phyloP scores from a whole-genome alignment of 2,329 filamentous ascomycete genomes.

The Colletotrichum sp. region DNA sequence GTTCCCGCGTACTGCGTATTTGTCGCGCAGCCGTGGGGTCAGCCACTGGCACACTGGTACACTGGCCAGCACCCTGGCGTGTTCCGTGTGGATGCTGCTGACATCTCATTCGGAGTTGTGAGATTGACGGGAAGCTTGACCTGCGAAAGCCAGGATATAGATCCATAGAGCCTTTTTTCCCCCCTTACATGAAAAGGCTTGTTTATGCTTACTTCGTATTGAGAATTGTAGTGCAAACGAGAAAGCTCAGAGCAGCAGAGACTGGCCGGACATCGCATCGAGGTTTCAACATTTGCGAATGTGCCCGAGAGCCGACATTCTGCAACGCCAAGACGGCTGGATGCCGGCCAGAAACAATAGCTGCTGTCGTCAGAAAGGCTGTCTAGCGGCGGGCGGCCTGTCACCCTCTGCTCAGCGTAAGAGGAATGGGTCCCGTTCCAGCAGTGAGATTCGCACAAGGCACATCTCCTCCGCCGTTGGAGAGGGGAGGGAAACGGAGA shows the following conservation, averaged over 20 bases:
- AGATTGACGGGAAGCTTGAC: slow-evolving; percentile 11
- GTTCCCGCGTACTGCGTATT: background rate
- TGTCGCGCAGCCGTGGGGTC: background rate
- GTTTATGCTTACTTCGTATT: background rate
- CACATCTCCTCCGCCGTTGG: background rate
- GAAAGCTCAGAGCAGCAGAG: background rate
- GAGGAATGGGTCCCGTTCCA: background rate
- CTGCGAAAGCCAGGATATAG: background rate
- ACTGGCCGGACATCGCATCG: background rate
- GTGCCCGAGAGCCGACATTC: background rate
- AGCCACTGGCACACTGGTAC: background rate
- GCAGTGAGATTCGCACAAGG: background rate
- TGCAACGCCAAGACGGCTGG: slow-evolving; percentile 9
- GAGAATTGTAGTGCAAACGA: background rate
- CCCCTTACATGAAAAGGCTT: background rate
- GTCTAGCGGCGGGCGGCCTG: background rate
- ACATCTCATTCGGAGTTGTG: background rate
- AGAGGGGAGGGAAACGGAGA: background rate
- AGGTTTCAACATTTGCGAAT: background rate
- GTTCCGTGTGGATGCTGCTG: background rate
- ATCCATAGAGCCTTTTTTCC: background rate
- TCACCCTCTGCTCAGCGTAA: background rate
- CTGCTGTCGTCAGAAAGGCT: background rate
- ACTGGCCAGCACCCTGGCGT: background rate
- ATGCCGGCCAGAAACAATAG: background rate